Evolutionary conservation across 345 rosid genomes (phyloP), one percentile per base, ranked within the genome.

Genomic region (Euphorbia pulcherrima): DNA sequence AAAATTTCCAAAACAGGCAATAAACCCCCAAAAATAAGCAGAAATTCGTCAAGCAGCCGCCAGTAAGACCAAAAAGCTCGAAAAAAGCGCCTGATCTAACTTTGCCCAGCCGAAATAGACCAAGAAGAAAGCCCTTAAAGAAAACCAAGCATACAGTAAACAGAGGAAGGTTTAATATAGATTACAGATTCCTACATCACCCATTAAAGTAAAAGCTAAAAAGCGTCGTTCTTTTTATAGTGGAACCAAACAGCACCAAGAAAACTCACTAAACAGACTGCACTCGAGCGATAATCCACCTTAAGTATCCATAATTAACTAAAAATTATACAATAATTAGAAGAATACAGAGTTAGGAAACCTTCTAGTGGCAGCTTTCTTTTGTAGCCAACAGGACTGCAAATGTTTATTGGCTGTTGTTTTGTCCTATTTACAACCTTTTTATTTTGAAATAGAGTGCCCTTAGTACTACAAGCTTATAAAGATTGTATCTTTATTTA

Each of bases 21-120:
- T n/a, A n/a, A n/a, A n/a, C n/a, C n/a, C n/a, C 1, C n/a, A 24
- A 52, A 33, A 51, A 29, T n/a, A 2, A 33, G 56, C 61, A 66
- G 27, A 61, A 54, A 70, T 24, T n/a, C n/a, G n/a, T n/a, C n/a
- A n/a, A n/a, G n/a, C n/a, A n/a, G n/a, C n/a, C n/a, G n/a, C n/a
- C n/a, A 23, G 24, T 60, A 11, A 75, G 74, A 77, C 57, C 61
- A 74, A 64, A 46, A 77, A 50, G 66, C 8, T 16, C 47, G n/a
- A 54, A 5, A 50, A 35, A 20, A 68, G 71, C 73, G 84, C 86
- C 85, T 82, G 80, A 78, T 80, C 75, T 28, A 68, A 74, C 61
- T 66, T 8, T 72, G 68, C 71, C 59, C 20, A 57, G 79, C 81
- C 56, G 51, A 68, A 82, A 48, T 46, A 23, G 44, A 50, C 23